Conservation (phyloP, 2,329 filamentous ascomycete genomes). For the Phialocephala subalpina region DNA sequence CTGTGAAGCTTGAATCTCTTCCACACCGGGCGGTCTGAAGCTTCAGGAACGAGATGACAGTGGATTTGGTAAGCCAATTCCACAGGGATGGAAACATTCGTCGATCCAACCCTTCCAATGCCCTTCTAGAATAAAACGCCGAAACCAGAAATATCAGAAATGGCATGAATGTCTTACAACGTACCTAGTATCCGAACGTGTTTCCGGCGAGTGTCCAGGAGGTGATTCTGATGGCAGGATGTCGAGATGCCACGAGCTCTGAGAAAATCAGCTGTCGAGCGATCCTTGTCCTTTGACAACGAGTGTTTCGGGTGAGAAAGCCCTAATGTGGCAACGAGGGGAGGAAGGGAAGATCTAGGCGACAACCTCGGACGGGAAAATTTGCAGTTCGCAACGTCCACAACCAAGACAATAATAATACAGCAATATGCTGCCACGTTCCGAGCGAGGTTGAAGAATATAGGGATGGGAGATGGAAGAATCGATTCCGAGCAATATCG, state of each 20-base stretch:
- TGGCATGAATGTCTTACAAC: conserved; percentile 29
- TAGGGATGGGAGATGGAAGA: neutral
- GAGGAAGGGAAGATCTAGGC: conserved; percentile 11
- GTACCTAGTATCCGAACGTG: conserved; percentile 12
- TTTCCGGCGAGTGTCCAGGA: conserved; percentile 25
- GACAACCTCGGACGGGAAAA: neutral
- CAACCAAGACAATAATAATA: neutral
- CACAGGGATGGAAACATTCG: conserved; percentile 15
- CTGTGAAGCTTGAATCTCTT: conserved; percentile 8
- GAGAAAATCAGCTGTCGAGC: conserved; percentile 19
- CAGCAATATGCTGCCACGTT: neutral
- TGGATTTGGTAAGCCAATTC: conserved; percentile 14
- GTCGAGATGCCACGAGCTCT: conserved; percentile 12
- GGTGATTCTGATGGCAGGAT: conserved; percentile 12
- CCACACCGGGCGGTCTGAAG: neutral
- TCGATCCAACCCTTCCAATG: conserved; percentile 21
- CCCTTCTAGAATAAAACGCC: conserved; percentile 30
- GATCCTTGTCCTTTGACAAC: conserved; percentile 31
- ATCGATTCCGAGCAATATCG: neutral
- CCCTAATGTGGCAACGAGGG: neutral
- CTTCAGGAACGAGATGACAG: conserved; percentile 14
- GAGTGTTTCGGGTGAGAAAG: conserved; percentile 28
- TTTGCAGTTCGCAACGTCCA: neutral
- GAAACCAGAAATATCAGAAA: conserved; percentile 4
- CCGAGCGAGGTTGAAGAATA: conserved; percentile 3